Evolutionary conservation across 1,284 basidiomycete genomes (phyloP), one percentile per base, ranked within the genome.

Genomic region (Trametes sp.): DNA sequence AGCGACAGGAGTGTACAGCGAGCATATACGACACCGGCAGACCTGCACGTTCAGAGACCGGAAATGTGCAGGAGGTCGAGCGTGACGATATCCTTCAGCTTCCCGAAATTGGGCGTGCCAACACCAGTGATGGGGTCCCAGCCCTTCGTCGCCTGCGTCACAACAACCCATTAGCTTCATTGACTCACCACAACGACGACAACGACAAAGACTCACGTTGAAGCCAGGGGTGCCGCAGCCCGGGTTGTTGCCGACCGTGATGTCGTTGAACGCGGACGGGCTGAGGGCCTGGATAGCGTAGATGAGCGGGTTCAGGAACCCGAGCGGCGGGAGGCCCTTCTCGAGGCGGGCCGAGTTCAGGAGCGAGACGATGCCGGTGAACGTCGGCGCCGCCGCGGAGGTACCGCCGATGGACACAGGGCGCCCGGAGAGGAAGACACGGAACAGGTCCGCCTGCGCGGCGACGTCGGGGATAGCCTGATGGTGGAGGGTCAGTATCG

Each of bases 271-370:
- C 11, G 74, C 81, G 11, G 57, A 65, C n/a, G 70, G 70, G 28
- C 64, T 61, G 45, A 68, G 69, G 19, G 67, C 69, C 29, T 65
- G 63, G 49, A 68, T 48, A n/a, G 68, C 59, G 77, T 79, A 82
- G 55, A 80, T 71, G 63, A 82, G 75, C 7, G 83, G 83, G 73
- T 84, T 84, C 23, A 85, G 61, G 76, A 82, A 85, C 5, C 84
- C 84, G 4, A 84, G 74, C 49, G 76, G 64, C 9, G 72, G 67
- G 64, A 82, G 80, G 19, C 83, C 82, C 16, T 71, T 59, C 1
- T 75, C 67, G 44, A 85, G 69, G n/a, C 81, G 80, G n/a, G 78
- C 78, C 64, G 86, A 84, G 71, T 88, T 88, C 31, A 88, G 72
- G 69, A 87, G 75, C 0, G 84, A 78, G 50, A 88, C 74, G 58